A percentile compares a stretch with the other conserved stretches of the same genome.
Conservation (phyloP, 2,329 filamentous ascomycete species). For the Daldinia eschscholtzii region DNA sequence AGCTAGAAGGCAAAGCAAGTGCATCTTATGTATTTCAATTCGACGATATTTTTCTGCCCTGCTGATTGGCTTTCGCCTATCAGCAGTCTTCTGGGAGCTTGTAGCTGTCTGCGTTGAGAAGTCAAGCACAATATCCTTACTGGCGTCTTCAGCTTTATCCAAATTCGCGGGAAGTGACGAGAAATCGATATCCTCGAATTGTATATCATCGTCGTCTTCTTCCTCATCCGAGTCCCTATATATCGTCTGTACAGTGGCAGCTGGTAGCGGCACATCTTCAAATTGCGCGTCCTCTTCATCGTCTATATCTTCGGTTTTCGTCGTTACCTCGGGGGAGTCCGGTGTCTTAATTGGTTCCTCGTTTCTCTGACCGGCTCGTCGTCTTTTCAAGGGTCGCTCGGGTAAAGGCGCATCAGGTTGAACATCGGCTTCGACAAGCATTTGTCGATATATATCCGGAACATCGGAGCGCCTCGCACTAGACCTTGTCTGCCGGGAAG, state of each 20-base stretch:
- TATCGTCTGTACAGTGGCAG: constrained; percentile 65
- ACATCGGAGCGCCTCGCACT: constrained; percentile 46
- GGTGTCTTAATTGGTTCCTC: constrained; percentile 44
- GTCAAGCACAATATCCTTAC: constrained; percentile 64
- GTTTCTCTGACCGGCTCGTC: constrained; percentile 53
- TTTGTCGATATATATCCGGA: constrained; percentile 61
- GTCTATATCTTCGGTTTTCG: constrained; percentile 42
- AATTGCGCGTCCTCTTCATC: constrained; percentile 61
- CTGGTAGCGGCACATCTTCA: constrained; percentile 63
- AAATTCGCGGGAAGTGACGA: constrained; percentile 46
- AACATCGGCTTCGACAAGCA: constrained; percentile 64
- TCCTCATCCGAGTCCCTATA: constrained; percentile 61
- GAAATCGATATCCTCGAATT: constrained; percentile 65
- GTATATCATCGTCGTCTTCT: constrained; percentile 57
- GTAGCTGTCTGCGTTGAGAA: constrained; percentile 61
- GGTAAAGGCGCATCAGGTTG: constrained; percentile 48
- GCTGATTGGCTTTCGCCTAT: constrained; percentile 65
- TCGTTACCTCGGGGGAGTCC: constrained; percentile 30
- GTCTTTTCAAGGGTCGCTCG: constrained; percentile 60
- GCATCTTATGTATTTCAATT: constrained; percentile 85
- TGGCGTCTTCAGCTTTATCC: constrained; percentile 44
- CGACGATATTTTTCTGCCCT: constrained; percentile 69
- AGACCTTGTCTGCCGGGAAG: constrained; percentile 46
- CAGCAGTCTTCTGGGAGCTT: constrained; percentile 50
- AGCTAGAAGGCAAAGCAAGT: constrained; percentile 84